These are phyloP conservation scores for Lathyrus sativus DNA, from an alignment of 306 rosid genomes.

Conservation along the genomic window DNA sequence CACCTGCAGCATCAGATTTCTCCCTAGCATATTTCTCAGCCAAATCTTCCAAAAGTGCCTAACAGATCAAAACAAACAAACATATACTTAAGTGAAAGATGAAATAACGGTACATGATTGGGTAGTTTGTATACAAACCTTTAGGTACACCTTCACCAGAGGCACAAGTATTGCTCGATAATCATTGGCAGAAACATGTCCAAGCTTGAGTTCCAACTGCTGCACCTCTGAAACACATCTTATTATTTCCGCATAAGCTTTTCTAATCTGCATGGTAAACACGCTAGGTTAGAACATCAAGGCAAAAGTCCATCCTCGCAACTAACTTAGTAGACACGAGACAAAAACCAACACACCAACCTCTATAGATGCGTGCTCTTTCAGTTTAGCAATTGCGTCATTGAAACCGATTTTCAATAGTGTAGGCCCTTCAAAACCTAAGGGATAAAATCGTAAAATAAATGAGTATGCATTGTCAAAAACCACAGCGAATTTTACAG, in stretches of 20 bases:
- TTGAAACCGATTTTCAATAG: constrained; percentile 74
- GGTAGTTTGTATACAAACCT: no score
- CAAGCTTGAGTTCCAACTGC: no score
- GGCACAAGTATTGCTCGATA: no score
- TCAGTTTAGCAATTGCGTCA: constrained; percentile 86
- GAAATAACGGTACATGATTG: no score
- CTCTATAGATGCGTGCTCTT: constrained; percentile 82
- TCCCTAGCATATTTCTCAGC: no score
- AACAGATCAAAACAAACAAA: no score
- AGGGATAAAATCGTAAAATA: constrained; percentile 31
- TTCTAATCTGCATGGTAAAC: constrained; percentile 76
- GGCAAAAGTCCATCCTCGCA: constrained; percentile 30
- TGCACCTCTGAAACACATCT: no score
- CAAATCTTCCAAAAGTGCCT: constrained; percentile 87
- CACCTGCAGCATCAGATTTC: no score
- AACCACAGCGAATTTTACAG: not conserved
- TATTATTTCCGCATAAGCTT: constrained; percentile 77
- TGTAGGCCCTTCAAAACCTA: constrained; percentile 87
- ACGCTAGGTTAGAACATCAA: constrained; percentile 41
- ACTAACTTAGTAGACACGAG: constrained; percentile 27
- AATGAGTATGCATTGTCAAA: no score
- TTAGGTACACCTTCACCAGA: no score
- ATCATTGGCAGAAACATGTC: no score
- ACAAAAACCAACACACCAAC: constrained; percentile 48
- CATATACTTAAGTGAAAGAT: no score